phyloP scores from a whole-genome alignment of 441 rosid genomes.

The Cnidoscolus chayamansa region DNA sequence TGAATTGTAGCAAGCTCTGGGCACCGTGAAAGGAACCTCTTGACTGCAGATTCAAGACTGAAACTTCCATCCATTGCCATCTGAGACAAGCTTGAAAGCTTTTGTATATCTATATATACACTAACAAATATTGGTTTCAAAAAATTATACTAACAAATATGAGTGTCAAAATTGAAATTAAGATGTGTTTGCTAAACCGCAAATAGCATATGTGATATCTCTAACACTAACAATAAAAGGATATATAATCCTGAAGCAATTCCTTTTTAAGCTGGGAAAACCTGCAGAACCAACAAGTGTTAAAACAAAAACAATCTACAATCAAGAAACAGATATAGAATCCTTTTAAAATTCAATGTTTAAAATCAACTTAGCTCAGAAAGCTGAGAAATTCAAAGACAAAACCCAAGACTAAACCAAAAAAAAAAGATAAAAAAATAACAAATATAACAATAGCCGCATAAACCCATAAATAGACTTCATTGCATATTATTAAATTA shows the following conservation, averaged over 20 bases:
- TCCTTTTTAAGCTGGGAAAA: background rate
- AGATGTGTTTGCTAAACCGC: background rate
- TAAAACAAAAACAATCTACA: background rate
- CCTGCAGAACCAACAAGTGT: background rate
- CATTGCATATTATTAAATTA: too few relatives aligned
- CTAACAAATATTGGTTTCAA: background rate
- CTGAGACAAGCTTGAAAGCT: constrained; percentile 5
- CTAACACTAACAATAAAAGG: background rate
- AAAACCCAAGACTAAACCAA: too few relatives aligned
- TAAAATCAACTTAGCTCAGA: background rate
- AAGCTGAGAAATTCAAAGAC: too few relatives aligned
- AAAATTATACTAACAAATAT: background rate
- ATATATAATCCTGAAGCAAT: background rate
- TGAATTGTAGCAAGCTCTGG: constrained; percentile 47
- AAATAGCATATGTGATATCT: background rate
- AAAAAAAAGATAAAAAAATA: too few relatives aligned
- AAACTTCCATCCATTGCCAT: constrained; percentile 83
- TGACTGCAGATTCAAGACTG: constrained; percentile 47
- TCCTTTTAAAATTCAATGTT: too few relatives aligned
- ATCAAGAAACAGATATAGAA: background rate
- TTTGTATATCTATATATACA: constrained; percentile 2
- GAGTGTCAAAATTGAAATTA: background rate
- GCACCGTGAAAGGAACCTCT: constrained; percentile 65
- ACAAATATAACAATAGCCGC: too few relatives aligned
- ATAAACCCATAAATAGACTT: too few relatives aligned